Evolutionary conservation across 2,329 filamentous ascomycete genomes (phyloP), one percentile per base, ranked within the genome.

Genomic region (Calonectria pseudoturangicola): DNA sequence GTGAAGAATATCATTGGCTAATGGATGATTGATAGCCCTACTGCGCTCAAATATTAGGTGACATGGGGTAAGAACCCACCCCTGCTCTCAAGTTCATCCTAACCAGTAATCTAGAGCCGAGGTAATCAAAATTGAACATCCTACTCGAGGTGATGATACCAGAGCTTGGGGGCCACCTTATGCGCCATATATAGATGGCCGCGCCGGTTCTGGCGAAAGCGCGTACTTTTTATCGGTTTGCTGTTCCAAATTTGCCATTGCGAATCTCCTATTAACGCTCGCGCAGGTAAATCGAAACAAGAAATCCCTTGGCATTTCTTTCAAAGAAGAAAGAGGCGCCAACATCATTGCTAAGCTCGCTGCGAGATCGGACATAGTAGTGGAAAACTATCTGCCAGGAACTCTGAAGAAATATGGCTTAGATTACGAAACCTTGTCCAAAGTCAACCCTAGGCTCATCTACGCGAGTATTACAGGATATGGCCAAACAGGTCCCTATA

Each of bases 81-180:
- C 10, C 10, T 25, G 18, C 12, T 13, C 33, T 36, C 13, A 25
- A 58, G n/a, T 27, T 5, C 30, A 27, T 27, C 2, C 15, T 1
- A 15, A 25, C 54, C 41, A 36, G 41, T 33, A 21, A n/a, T 1
- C 28, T 65, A 97, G 95, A 75, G 97, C 97, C 76, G 96, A 98
- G 83, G 92, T 99, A 41, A 98, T 99, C 86, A 99, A 99, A 85
- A 91, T 98, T 74, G 97, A 99, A 85, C 97, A 99, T 84, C 97
- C 97, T 4, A 92, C 91, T 5, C 90, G 95, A 70, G 97, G 95
- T 47, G 97, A 99, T 82, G 97, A 99, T 82, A 99, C 97, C 12
- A 89, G 97, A 80, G 96, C 96, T 62, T 99, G 97, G 97, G 97
- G 97, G 0, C 97, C 97, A 27, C 97, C 97, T 1, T 99, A 97